phyloP scores from a whole-genome alignment of 1,284 basidiomycete genomes.

The Coriolopsis trogii region DNA sequence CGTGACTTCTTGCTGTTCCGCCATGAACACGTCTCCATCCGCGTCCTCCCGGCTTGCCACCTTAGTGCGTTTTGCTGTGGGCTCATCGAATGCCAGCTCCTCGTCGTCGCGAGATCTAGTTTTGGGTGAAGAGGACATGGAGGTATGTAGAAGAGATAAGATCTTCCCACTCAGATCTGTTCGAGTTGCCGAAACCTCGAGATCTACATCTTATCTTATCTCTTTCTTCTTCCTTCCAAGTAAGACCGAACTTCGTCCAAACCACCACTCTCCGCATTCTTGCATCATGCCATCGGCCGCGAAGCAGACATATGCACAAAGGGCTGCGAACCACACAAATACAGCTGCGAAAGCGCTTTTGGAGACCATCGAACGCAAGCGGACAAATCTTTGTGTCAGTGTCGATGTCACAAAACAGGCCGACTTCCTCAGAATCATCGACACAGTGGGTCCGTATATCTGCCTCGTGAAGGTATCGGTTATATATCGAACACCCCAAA shows the following conservation, averaged over 20 bases:
- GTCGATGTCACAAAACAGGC: conserved; percentile 89
- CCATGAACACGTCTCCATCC: conserved; percentile 21
- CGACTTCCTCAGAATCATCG: conserved; percentile 86
- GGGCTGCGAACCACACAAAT: conserved; percentile 67
- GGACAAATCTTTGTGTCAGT: conserved; percentile 92
- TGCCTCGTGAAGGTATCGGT: conserved; percentile 93
- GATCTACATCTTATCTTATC: conserved; percentile 17
- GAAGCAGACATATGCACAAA: conserved; percentile 62
- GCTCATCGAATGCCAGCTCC: conserved; percentile 46
- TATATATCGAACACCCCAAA: neutral
- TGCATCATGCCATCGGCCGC: conserved; percentile 45
- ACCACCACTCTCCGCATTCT: neutral
- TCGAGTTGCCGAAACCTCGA: neutral
- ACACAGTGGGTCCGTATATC: conserved; percentile 86
- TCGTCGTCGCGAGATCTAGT: conserved; percentile 50
- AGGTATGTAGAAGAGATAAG: conserved; percentile 14
- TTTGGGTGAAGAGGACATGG: conserved; percentile 33
- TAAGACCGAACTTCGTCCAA: too few species aligned
- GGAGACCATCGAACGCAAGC: conserved; percentile 85
- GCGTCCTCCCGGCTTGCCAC: conserved; percentile 36
- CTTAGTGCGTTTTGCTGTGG: conserved; percentile 60
- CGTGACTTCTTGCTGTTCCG: conserved; percentile 12
- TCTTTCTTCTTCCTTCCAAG: too few species aligned
- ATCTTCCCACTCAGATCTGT: conserved; percentile 6
- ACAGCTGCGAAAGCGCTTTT: conserved; percentile 79